phyloP scores from a whole-genome alignment of 2,329 filamentous ascomycete genomes.

The Microsporum ferrugineum region DNA sequence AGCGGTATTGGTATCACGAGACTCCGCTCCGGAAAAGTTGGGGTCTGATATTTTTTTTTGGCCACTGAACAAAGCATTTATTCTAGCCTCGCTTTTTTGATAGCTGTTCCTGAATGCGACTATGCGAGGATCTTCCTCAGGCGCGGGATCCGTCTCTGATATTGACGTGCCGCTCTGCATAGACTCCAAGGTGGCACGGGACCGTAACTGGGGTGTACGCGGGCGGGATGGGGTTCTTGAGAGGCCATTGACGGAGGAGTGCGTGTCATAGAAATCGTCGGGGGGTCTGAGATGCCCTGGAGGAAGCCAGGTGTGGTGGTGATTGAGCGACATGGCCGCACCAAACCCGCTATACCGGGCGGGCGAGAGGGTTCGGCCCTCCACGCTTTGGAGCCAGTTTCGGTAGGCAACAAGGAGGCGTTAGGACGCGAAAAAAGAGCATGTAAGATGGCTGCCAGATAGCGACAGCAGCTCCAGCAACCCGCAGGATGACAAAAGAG shows the following conservation, averaged over 20 bases:
- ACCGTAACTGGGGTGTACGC: slow-evolving; percentile 35
- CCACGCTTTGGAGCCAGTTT: slow-evolving; percentile 31
- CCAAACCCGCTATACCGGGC: slow-evolving; percentile 37
- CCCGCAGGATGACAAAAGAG: slow-evolving; percentile 22
- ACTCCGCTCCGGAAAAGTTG: slow-evolving; percentile 40
- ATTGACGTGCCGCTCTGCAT: slow-evolving; percentile 38
- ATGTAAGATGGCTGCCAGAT: slow-evolving; percentile 19
- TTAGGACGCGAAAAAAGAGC: slow-evolving; percentile 22
- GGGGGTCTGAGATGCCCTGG: slow-evolving; percentile 48
- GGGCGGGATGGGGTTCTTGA: slow-evolving; percentile 33
- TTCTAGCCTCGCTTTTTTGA: slow-evolving; percentile 62
- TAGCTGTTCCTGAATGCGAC: slow-evolving; percentile 67
- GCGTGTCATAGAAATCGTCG: slow-evolving; percentile 45
- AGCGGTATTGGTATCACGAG: slow-evolving; percentile 28
- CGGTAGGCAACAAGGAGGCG: slow-evolving; percentile 21
- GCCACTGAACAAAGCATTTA: slow-evolving; percentile 60
- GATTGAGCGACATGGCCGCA: slow-evolving; percentile 52
- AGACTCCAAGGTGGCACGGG: slow-evolving; percentile 36
- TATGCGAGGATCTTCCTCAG: slow-evolving; percentile 57
- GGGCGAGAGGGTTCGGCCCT: slow-evolving; percentile 35
- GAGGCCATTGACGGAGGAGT: slow-evolving; percentile 32
- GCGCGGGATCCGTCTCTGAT: slow-evolving; percentile 42
- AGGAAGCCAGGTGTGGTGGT: slow-evolving; percentile 57
- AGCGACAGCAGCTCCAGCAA: slow-evolving; percentile 19
- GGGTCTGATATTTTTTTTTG: slow-evolving; percentile 31